Evolutionary conservation across 257 asterid species (phyloP), one percentile per base, ranked within the genome.

Genomic region (Nicotiana tomentosiformis): DNA sequence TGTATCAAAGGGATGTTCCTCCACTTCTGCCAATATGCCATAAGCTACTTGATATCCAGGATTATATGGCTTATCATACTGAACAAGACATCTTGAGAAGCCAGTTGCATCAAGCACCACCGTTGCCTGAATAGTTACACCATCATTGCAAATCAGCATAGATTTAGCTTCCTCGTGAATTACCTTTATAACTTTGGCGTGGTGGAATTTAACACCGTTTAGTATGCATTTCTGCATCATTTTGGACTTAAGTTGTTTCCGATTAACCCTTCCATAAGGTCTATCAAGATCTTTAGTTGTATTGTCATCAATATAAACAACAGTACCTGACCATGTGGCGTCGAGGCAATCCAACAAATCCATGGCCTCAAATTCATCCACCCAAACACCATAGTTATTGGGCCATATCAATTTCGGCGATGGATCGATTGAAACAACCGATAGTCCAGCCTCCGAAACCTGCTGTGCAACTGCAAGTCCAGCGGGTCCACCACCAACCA

Each of bases 21-120:
- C 98, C 10, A 96, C 99, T 81, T 94, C 98, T 0, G 99, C 99
- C 84, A 96, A 83, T 84, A 96, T 92, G 51, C 99, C 98, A 84
- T 96, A 96, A 1, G 98, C 99, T 67, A 94, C 98, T 87, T 96
- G 99, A 76, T 96, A 96, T 11, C 98, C 99, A 1, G 99, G 99
- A 83, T 96, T 96, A 82, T 96, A 96, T 0, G 98, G 98, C 90
- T 96, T 93, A 82, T 93, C 95, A 62, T 96, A 96, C 86, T 93
- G 94, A 37, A 96, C 99, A 26, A 96, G 91, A 49, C 95, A 94
- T 80, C 97, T 86, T 17, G 98, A 87, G 81, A 96, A 96, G 4
- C 99, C 99, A 2, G 99, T 96, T 18, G 99, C 99, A 81, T 96
- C 99, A 69, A 96, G 99, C 86, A 96, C 99, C 55, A 94, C 97